Base-by-base conservation (phyloP, 1,139 yeast species). In the Lodderomyces parapsilosis region DNA sequence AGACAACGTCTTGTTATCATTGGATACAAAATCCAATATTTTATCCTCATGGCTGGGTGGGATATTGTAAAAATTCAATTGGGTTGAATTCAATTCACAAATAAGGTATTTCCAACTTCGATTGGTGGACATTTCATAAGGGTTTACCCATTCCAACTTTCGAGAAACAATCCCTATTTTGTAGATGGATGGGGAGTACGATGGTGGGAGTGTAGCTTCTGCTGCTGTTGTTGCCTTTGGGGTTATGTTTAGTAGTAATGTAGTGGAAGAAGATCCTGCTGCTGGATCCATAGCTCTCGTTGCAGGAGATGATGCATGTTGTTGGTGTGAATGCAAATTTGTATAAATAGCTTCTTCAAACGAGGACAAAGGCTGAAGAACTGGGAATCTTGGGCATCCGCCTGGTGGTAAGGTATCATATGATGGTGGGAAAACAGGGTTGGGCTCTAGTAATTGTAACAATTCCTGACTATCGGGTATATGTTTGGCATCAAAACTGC, bases 51-150 rank as follows among this genome's bases (percentile, higher is more conserved):
- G 40, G 42, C 59, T 54, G 33, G 56, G 55, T 1, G 78, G 77
- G 4, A 73, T 60, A 8, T 54, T 49, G 57, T 85, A 85, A 42
- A 86, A 68, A 59, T 85, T 86, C 30, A 86, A 58, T 62, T 86
- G 93, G 1, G 93, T 86, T 2, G 88, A 81, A 62, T 86, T 86
- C 28, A 86, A 63, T 55, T 86, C 93, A 63, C 84, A 66, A 6
- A 86, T 67, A 25, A 72, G 69, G 41, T 74, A 68, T 54, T 71
- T 79, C 93, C 93, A 85, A n/a, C 76, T 72, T 50, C 89, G 63
- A 8, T 72, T 60, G 1, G 80, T 72, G 0, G 87, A 73, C 4
- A 80, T 71, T 52, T 83, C 87, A 54, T 77, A 81, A 0, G 91
- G 91, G 4, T 82, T 74, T 0, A 76, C 48, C 85, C 86, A 83